These are phyloP conservation scores for Balansia obtecta DNA, from an alignment of 2,329 filamentous ascomycete species.

Conservation along the genomic window DNA sequence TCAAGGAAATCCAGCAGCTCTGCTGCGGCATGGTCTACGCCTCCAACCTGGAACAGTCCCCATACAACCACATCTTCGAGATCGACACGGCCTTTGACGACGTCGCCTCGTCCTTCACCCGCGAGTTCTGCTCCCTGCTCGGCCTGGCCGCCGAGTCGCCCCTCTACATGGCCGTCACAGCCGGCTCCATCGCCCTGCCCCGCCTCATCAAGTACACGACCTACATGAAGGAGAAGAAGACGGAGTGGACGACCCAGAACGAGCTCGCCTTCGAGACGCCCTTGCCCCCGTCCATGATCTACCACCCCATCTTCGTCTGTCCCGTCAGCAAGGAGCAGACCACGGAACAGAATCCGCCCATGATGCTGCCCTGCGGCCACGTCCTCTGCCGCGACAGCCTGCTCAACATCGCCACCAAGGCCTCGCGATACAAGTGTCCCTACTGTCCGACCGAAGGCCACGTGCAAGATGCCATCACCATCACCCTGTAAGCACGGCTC, in stretches of 20 bases:
- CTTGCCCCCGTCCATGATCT: constrained; percentile 50
- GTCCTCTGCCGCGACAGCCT: constrained; percentile 81
- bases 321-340: constrained; percentile 95
- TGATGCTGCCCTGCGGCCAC: constrained; percentile 95
- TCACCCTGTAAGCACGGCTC: constrained; percentile 40
- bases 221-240: constrained; percentile 79
- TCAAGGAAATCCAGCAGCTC: constrained; percentile 69
- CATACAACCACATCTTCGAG: constrained; percentile 69
- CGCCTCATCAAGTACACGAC: constrained; percentile 77
- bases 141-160: constrained; percentile 85
- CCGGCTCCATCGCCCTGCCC: constrained; percentile 82
- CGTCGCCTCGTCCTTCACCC: constrained; percentile 75
- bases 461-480: constrained; percentile 61
- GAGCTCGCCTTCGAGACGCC: constrained; percentile 73
- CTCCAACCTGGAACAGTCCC: constrained; percentile 61
- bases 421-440: constrained; percentile 79
- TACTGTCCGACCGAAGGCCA: constrained; percentile 85
- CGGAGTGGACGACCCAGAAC: constrained; percentile 86
- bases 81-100: constrained; percentile 68
- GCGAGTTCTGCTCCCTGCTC: constrained; percentile 87
- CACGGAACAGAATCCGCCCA: constrained; percentile 83
- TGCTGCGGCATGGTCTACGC: constrained; percentile 70
- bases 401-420: constrained; percentile 65
- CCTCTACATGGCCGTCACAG: constrained; percentile 83
- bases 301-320: constrained; percentile 96